Percentiles rank a stretch among this genome's conserved stretches.
Conservation (phyloP, 75 land plant genomes). For the Sequoia sempervirens region DNA sequence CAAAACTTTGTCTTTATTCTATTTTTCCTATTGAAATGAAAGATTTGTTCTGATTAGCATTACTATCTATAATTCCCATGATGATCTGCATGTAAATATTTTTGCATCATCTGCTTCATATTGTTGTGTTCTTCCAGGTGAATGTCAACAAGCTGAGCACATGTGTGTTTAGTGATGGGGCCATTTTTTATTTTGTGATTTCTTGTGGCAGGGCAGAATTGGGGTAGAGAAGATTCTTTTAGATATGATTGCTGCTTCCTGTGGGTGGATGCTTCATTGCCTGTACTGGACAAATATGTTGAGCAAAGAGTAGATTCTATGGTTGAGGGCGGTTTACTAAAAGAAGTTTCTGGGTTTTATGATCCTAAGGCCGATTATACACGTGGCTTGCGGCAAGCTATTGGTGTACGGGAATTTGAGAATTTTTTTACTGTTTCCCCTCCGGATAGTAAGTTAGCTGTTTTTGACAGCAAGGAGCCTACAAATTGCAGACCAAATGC, state of each 20-base stretch:
- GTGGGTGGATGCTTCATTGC: slow-evolving; percentile 61
- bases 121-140: background rate
- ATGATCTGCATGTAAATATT: background rate
- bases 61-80: background rate
- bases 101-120: slow-evolving; percentile 2
- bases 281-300: slow-evolving; percentile 57
- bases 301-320: slow-evolving; percentile 60
- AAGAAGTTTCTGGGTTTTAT: slow-evolving; percentile 57
- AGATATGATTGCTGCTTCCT: slow-evolving; percentile 69
- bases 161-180: background rate
- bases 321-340: slow-evolving; percentile 54
- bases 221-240: slow-evolving; percentile 56
- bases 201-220: slow-evolving; percentile 77
- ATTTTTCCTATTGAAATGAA: background rate
- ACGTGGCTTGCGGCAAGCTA: slow-evolving; percentile 62
- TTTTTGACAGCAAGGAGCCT: background rate
- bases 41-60: background rate
- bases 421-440: slow-evolving; percentile 27
- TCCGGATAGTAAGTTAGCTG: slow-evolving; percentile 4
- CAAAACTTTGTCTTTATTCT: background rate
- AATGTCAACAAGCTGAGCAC: background rate
- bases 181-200: slow-evolving; percentile 6
- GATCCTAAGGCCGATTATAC: slow-evolving; percentile 53
- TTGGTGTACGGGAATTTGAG: slow-evolving; percentile 76
- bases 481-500: background rate